phyloP scores from a whole-genome alignment of 1,284 basidiomycete species.

The Ustilago trichophora region DNA sequence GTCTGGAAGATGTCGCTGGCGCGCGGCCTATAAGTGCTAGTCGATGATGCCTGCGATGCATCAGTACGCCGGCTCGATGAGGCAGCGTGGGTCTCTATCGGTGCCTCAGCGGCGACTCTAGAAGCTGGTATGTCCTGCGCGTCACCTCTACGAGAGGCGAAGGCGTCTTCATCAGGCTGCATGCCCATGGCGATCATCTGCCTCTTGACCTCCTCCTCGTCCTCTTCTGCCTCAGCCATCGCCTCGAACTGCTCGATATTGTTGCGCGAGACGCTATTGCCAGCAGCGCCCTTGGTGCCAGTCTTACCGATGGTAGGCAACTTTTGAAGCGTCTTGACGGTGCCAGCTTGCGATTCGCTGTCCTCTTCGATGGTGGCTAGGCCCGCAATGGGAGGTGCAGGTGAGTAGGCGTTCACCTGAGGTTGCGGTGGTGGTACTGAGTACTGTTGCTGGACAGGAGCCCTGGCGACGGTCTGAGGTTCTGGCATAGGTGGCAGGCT shows the following conservation, averaged over 20 bases:
- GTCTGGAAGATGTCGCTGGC: constrained; percentile 52
- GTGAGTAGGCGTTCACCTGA: not conserved
- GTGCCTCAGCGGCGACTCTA: not conserved
- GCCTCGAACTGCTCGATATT: constrained; percentile 54
- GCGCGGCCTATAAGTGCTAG: constrained; percentile 17
- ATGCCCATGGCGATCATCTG: constrained; percentile 49
- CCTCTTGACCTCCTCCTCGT: constrained; percentile 51
- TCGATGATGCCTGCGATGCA: constrained; percentile 21
- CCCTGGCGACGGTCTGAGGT: constrained; percentile 10
- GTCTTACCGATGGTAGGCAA: constrained; percentile 45
- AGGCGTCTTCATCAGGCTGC: constrained; percentile 47
- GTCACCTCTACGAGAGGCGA: constrained; percentile 3
- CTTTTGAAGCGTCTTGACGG: constrained; percentile 44
- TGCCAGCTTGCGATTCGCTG: constrained; percentile 54
- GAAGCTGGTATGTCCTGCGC: not conserved
- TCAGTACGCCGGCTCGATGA: constrained; percentile 14
- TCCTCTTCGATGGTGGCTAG: constrained; percentile 58
- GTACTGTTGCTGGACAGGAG: constrained; percentile 14
- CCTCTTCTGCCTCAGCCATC: constrained; percentile 51
- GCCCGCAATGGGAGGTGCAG: constrained; percentile 27
- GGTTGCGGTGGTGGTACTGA: constrained; percentile 18
- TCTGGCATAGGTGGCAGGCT: constrained; percentile 30
- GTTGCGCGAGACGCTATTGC: constrained; percentile 48
- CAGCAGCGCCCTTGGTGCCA: constrained; percentile 20
- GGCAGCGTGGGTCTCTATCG: not conserved